These are phyloP conservation scores for Strobilomyces confusus DNA, from an alignment of 768 basidiomycete species.

Conservation along the genomic window DNA sequence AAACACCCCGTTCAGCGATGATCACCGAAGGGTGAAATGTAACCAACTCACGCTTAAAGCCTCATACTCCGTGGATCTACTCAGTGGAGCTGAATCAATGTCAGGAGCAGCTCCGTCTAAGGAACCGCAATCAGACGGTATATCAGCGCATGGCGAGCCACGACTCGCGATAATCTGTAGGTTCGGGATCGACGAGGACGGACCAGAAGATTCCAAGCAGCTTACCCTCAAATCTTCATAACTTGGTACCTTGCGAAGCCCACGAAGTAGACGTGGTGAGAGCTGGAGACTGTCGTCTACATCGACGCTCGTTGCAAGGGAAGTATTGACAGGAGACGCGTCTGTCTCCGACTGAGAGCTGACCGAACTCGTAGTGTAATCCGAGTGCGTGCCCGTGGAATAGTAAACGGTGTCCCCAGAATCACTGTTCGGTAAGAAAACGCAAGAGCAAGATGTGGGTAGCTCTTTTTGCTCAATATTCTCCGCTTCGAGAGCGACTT, in stretches of 20 bases:
- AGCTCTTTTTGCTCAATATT: neutral
- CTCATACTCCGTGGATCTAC: neutral
- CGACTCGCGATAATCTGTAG: neutral
- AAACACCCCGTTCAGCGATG: neutral
- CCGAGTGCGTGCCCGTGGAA: constrained; percentile 6
- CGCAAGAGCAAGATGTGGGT: neutral
- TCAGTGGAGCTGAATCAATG: neutral
- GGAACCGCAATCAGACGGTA: neutral
- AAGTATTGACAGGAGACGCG: constrained; percentile 8
- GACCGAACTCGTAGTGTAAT: neutral
- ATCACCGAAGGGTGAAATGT: neutral
- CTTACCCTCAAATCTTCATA: constrained; percentile 20
- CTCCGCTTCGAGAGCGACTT: neutral
- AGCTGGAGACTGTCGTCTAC: neutral
- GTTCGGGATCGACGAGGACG: neutral
- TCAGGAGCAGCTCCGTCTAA: neutral
- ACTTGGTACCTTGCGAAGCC: constrained; percentile 17
- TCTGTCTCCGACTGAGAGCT: neutral
- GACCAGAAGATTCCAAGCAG: neutral
- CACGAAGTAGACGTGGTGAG: neutral
- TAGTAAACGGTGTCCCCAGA: constrained; percentile 5
- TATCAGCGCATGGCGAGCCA: neutral
- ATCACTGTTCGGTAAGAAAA: neutral
- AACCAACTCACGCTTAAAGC: neutral
- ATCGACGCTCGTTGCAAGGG: constrained; percentile 21